These are phyloP conservation scores for Alternaria brassicicola DNA, from an alignment of 2,329 filamentous ascomycete genomes.

Conservation along the genomic window DNA sequence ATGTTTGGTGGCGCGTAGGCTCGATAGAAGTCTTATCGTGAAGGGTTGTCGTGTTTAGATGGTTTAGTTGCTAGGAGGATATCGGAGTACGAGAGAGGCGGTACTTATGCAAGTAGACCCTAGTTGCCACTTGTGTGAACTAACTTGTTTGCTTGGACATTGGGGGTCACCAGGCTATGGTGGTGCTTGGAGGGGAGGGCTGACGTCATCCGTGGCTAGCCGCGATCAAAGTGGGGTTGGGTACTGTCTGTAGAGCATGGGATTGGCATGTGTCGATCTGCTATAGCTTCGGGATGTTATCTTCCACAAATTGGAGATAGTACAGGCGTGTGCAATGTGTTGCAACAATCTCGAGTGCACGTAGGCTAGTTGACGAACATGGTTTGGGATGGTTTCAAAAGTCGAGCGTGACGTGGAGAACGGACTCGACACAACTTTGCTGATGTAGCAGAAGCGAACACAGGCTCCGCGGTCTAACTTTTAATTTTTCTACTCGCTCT, in stretches of 20 bases:
- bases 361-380: neutral
- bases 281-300: neutral
- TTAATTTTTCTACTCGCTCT: neutral
- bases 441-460: neutral
- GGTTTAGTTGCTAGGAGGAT: neutral
- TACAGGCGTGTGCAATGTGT: neutral
- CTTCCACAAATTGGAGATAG: neutral
- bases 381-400: neutral
- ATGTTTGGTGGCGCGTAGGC: neutral
- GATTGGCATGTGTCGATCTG: neutral
- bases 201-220: slow-evolving; percentile 33
- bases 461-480: neutral
- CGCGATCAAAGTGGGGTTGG: slow-evolving; percentile 9
- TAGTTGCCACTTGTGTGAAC: slow-evolving; percentile 10
- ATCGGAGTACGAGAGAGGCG: neutral
- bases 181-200: slow-evolving; percentile 9
- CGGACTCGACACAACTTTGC: neutral
- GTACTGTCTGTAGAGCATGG: neutral
- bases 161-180: slow-evolving; percentile 17
- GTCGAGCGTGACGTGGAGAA: neutral
- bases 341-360: neutral
- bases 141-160: slow-evolving; percentile 21
- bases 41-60: neutral
- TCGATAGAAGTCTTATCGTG: neutral
- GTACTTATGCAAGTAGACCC: slow-evolving; percentile 24